Evolutionary conservation across 1,284 basidiomycete species (phyloP).

Genomic region (Ceratorhiza oryzae-sativae): DNA sequence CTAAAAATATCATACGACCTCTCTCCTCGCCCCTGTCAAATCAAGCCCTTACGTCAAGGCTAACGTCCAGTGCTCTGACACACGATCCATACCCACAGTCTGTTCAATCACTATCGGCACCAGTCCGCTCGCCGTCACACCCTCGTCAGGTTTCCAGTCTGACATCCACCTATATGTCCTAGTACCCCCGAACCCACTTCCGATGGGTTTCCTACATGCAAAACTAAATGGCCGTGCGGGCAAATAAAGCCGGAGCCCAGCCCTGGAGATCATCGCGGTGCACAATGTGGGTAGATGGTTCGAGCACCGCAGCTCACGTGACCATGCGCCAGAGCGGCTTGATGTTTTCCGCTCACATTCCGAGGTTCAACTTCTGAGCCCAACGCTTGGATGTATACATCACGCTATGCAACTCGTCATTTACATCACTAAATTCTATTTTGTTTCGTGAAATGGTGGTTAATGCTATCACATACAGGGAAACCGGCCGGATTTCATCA

Average conservation of each 20-base stretch:
- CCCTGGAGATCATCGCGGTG: background rate
- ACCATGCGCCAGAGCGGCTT: no score
- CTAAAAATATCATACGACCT: conserved; percentile 96
- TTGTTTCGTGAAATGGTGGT: no score
- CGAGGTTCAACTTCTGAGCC: background rate
- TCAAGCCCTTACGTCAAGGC: background rate
- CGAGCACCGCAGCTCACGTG: background rate
- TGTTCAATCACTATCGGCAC: conserved; percentile 94
- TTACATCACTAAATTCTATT: no score
- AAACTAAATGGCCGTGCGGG: background rate
- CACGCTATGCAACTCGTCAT: no score
- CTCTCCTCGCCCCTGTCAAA: conserved; percentile 85
- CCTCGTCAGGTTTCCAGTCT: conserved; percentile 28
- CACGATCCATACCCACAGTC: conserved; percentile 63
- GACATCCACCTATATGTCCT: conserved; percentile 15
- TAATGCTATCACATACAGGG: no score
- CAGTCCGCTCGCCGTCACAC: conserved; percentile 51
- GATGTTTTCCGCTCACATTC: no score
- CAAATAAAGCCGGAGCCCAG: background rate
- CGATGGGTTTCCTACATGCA: background rate
- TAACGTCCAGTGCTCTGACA: conserved; percentile 31
- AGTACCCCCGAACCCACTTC: background rate
- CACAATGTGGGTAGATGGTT: background rate
- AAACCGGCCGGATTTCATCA: no score
- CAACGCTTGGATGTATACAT: no score